Evolutionary conservation across 2,329 filamentous ascomycete genomes (phyloP).

Genomic region (Calonectria leucothoes): DNA sequence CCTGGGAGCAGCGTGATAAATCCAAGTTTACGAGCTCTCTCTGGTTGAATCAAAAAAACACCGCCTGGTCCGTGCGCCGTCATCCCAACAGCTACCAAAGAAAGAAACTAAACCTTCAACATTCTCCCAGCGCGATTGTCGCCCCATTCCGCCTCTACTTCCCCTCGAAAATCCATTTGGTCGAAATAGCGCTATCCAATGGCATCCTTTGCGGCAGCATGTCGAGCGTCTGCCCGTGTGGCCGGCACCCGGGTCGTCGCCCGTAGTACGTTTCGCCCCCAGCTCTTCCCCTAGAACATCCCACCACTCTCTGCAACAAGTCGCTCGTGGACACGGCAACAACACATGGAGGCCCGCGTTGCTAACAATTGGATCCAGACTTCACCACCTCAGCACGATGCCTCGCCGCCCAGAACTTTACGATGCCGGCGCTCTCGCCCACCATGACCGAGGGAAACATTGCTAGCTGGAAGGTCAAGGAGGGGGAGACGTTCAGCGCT

Average conservation of each 20-base stretch:
- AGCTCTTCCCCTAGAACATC: conserved; percentile 3
- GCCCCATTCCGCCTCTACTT: conserved; percentile 27
- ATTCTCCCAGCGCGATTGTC: conserved; percentile 16
- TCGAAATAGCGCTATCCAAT: conserved; percentile 56
- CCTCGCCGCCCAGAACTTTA: conserved; percentile 85
- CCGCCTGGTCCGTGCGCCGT: background rate
- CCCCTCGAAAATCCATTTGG: conserved; percentile 31
- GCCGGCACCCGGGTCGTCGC: conserved; percentile 59
- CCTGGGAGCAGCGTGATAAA: background rate
- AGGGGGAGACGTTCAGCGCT: conserved; percentile 84
- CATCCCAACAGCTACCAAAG: background rate
- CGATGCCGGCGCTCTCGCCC: conserved; percentile 90
- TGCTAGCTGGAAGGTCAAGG: conserved; percentile 85
- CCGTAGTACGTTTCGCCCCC: conserved; percentile 65
- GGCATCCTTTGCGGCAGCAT: conserved; percentile 75
- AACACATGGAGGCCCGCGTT: conserved; percentile 19
- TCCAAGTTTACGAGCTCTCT: background rate
- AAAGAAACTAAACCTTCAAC: background rate
- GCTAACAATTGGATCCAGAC: conserved; percentile 56
- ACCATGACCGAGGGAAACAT: conserved; percentile 97
- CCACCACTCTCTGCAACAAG: conserved; percentile 36
- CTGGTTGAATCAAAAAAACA: conserved; percentile 48
- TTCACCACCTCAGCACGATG: conserved; percentile 72
- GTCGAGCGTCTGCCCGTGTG: conserved; percentile 72
- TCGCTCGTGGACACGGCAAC: conserved; percentile 26